phyloP scores from a whole-genome alignment of 2,329 filamentous ascomycete genomes.

The Hypomyces perniciosus region DNA sequence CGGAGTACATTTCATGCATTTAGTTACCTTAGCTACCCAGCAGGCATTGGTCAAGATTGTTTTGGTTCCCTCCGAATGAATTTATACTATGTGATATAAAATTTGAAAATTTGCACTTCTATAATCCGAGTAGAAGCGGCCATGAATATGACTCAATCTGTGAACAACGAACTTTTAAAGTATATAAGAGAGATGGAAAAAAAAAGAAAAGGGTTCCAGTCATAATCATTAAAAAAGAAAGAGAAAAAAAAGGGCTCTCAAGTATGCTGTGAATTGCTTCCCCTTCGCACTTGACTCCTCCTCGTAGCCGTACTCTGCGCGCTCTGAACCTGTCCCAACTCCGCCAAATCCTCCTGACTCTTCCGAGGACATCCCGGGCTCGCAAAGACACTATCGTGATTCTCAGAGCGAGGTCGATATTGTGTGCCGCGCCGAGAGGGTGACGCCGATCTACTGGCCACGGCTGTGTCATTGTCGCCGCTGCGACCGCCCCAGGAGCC shows the following conservation, averaged over 20 bases:
- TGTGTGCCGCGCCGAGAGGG: neutral
- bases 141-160: too few relatives aligned
- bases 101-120: too few relatives aligned
- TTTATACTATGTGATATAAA: too few relatives aligned
- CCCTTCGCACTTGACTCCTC: conserved; percentile 13
- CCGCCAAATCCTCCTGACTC: conserved; percentile 30
- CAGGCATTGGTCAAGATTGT: too few relatives aligned
- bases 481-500: conserved; percentile 47
- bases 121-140: too few relatives aligned
- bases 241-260: neutral
- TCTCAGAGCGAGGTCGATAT: conserved; percentile 1
- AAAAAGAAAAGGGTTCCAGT: too few relatives aligned
- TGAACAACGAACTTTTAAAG: too few relatives aligned
- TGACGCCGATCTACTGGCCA: conserved; percentile 13
- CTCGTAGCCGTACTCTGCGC: conserved; percentile 26
- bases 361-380: conserved; percentile 23
- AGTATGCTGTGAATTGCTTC: neutral
- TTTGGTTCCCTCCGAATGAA: too few relatives aligned
- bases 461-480: conserved; percentile 16
- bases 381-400: conserved; percentile 22
- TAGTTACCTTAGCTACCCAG: too few relatives aligned
- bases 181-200: too few relatives aligned
- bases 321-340: conserved; percentile 26
- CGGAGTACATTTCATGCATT: too few relatives aligned
- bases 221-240: neutral